Conservation (phyloP, 2,329 filamentous ascomycete genomes). For the Aspergillus jensenii region DNA sequence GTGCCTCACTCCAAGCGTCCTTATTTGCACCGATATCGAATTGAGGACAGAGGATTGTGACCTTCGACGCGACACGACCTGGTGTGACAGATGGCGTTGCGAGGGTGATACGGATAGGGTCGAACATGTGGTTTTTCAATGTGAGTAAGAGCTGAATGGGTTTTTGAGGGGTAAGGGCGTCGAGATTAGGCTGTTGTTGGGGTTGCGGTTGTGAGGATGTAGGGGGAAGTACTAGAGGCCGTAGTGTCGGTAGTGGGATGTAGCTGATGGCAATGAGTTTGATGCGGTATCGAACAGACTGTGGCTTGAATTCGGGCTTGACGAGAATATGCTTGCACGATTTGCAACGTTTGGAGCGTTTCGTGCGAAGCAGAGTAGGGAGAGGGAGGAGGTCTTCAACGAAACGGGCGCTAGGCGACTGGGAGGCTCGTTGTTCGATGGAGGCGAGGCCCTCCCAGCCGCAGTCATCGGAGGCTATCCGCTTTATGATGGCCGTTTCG, state of each 20-base stretch:
- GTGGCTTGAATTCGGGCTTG: conserved; percentile 88
- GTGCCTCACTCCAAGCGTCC: conserved; percentile 89
- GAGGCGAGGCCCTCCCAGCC: conserved; percentile 67
- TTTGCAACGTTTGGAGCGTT: conserved; percentile 89
- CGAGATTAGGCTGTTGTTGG: conserved; percentile 40
- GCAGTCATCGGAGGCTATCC: conserved; percentile 51
- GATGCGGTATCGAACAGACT: conserved; percentile 88
- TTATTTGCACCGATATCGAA: conserved; percentile 94
- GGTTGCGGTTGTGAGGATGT: conserved; percentile 25
- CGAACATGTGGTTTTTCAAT: conserved; percentile 91
- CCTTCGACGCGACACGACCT: conserved; percentile 71
- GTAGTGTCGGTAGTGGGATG: conserved; percentile 74
- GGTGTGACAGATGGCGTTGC: conserved; percentile 80
- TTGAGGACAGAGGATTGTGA: conserved; percentile 90
- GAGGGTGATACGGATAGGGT: conserved; percentile 80
- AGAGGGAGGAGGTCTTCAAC: conserved; percentile 75
- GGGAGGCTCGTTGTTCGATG: conserved; percentile 51
- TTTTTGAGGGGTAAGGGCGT: conserved; percentile 48
- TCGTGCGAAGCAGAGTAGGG: conserved; percentile 80
- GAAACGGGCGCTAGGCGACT: conserved; percentile 59
- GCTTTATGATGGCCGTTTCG: conserved; percentile 61
- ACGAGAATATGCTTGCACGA: conserved; percentile 92
- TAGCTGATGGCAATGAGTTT: conserved; percentile 84
- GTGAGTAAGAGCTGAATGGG: conserved; percentile 81
- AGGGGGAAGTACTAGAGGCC: conserved; percentile 48